Evolutionary conservation across 2,329 filamentous ascomycete species (phyloP), one percentile per base, ranked within the genome.

Genomic region (Ceratocystis albifundus): DNA sequence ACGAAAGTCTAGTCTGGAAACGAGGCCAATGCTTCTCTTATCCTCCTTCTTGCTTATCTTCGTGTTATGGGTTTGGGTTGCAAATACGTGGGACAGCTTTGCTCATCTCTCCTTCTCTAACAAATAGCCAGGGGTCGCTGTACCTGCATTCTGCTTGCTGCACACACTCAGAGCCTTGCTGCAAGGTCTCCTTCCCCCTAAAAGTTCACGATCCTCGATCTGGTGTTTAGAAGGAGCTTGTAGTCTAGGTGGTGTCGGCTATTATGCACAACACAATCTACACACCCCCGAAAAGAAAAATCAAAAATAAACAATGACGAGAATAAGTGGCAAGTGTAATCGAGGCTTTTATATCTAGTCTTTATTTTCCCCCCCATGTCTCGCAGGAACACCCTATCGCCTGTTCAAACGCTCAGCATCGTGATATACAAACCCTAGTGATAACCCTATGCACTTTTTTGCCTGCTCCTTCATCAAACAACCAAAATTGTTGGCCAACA

Each of bases 171-270:
- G 48, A 20, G 48, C 48, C 48, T 41, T n/a, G 48, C 48, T 53
- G 48, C 48, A 53, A 25, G 48, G 7, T 25, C 36, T 41, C 10
- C 36, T 41, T 41, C 36, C 36, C 36, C 36, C 22, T 15, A 53
- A 8, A 59, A 59, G 55, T 36, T 59, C 55, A 59, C 55, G 55
- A 59, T 59, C 55, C 55, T 59, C 28, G 28, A 36, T 30, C 30
- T 59, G 55, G 55, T 59, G 55, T 59, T 59, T 28, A 36, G 55
- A 36, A 28, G 22, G 17, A 59, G 20, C 25, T 59, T 59, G 4
- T 53, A 12, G 48, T 59, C 12, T 30, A 30, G 25, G 55, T 20
- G 15, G 25, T 30, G 36, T 41, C 36, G 36, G 36, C 36, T 41
- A 41, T 41, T 15, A 41, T 41, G 36, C 36, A 41, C 36, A 41